phyloP scores from a whole-genome alignment of 345 rosid species.

The Aurinia saxatilis region DNA sequence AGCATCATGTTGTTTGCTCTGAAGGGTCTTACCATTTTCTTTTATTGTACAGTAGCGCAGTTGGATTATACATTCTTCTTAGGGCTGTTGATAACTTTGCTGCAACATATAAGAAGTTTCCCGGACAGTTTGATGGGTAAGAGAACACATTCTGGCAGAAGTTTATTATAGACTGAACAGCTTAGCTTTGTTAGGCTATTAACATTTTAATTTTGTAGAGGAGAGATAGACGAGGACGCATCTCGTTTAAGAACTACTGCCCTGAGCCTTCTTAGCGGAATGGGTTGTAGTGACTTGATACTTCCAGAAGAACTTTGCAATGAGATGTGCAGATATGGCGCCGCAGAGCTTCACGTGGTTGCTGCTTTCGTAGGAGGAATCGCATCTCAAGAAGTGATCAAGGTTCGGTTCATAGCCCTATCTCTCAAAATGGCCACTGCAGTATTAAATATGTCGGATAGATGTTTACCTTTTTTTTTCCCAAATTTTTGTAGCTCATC shows the following conservation, averaged over 20 bases:
- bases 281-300: constrained; percentile 70
- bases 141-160: neutral
- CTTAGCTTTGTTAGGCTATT: neutral
- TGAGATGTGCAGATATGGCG: constrained; percentile 93
- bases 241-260: constrained; percentile 59
- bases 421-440: neutral
- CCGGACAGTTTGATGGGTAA: constrained; percentile 96
- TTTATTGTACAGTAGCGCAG: constrained; percentile 43
- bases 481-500: constrained; percentile 50
- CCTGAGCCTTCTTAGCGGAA: constrained; percentile 54
- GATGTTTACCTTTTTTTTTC: neutral
- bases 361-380: constrained; percentile 91
- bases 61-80: constrained; percentile 76
- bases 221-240: constrained; percentile 66
- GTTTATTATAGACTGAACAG: neutral
- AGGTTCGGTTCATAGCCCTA: constrained; percentile 40
- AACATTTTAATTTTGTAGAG: constrained; percentile 27
- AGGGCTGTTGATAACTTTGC: constrained; percentile 84
- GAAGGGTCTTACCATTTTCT: constrained; percentile 1
- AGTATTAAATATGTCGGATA: neutral
- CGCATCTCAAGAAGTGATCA: constrained; percentile 89
- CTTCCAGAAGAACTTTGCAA: constrained; percentile 75
- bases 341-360: constrained; percentile 88
- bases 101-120: constrained; percentile 76
- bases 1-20: neutral